Evolutionary conservation across 768 basidiomycete species (phyloP), one percentile per base, ranked within the genome.

Genomic region (Russula sp.): DNA sequence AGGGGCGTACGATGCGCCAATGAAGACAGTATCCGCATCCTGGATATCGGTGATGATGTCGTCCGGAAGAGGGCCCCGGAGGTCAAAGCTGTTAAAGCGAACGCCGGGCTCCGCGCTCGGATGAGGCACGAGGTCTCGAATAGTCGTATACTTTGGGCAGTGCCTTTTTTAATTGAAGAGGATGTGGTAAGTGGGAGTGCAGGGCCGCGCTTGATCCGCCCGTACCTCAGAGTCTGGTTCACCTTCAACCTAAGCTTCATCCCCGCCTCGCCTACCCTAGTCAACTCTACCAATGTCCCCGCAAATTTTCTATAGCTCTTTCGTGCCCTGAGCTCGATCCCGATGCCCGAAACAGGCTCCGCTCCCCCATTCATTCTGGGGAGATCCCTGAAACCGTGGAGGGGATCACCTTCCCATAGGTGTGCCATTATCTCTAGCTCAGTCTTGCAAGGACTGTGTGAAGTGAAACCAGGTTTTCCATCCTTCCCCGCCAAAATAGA

Each of bases 81-180:
- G 59, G 18, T 76, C 60, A 1, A 70, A 65, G 4, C 71, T 61
- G 54, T 76, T 68, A 58, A 80, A 66, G 1, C 67, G 66, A 22
- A 85, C 69, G 3, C 59, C 67, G 0, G 83, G 78, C n/a, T 69
- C 60, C 2, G 76, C 75, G 20, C 74, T 59, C 0, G 76, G 68
- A 61, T 77, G 70, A 1, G 83, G 73, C n/a, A 73, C 67, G 9
- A 87, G 72, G 13, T 83, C 76, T 13, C 83, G 79, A 42, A 80
- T 69, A 53, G 78, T 84, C 67, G 86, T 87, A 61, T 87, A 87
- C 66, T 87, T 87, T 11, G 85, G 86, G 67, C 85, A 87, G 60
- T 85, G 85, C 48, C 86, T 86, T 49, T 49, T 29, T n/a, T 22
- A 9, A 48, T 25, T 7, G 20, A 25, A 18, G 8, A 29, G n/a